These are phyloP conservation scores for Coniochaeta sp. DNA, from an alignment of 2,329 filamentous ascomycete genomes.

Conservation along the genomic window DNA sequence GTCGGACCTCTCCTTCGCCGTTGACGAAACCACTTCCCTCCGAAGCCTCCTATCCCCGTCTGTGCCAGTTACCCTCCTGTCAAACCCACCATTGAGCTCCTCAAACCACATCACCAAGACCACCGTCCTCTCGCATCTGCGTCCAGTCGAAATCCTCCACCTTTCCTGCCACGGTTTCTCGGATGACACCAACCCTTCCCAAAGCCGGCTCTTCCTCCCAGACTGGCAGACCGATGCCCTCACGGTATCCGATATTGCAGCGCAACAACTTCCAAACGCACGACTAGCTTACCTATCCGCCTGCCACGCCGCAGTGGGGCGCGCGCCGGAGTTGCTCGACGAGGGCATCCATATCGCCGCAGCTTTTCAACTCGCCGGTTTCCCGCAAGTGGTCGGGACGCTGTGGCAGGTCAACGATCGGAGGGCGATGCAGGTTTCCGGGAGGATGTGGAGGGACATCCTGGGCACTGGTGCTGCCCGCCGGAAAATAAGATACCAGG, in stretches of 20 bases:
- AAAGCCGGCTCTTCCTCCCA: not conserved
- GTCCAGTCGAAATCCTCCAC: not conserved
- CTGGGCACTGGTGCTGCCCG: not conserved
- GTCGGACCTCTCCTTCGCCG: too few relatives aligned
- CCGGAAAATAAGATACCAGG: not conserved
- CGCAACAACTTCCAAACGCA: too few relatives aligned
- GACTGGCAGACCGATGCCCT: not conserved
- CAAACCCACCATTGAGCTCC: too few relatives aligned
- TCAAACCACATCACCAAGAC: too few relatives aligned
- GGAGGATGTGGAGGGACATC: conserved; percentile 14
- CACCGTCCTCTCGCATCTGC: too few relatives aligned
- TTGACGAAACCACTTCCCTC: too few relatives aligned
- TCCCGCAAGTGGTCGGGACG: conserved; percentile 31
- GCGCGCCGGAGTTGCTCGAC: conserved; percentile 18
- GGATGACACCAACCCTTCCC: not conserved
- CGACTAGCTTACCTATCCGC: conserved; percentile 20
- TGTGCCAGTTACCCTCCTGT: too few relatives aligned
- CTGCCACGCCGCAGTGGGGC: conserved; percentile 21
- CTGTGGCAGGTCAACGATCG: conserved; percentile 29
- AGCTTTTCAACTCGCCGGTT: conserved; percentile 30
- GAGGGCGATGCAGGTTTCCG: conserved; percentile 13
- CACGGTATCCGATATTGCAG: not conserved
- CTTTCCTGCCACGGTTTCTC: not conserved
- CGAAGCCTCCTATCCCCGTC: too few relatives aligned
- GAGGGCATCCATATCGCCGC: conserved; percentile 28